A percentile compares a stretch with the other conserved stretches of the same genome.
Conservation (phyloP, 2,329 filamentous ascomycete species). For the Anthostomella pinea region DNA sequence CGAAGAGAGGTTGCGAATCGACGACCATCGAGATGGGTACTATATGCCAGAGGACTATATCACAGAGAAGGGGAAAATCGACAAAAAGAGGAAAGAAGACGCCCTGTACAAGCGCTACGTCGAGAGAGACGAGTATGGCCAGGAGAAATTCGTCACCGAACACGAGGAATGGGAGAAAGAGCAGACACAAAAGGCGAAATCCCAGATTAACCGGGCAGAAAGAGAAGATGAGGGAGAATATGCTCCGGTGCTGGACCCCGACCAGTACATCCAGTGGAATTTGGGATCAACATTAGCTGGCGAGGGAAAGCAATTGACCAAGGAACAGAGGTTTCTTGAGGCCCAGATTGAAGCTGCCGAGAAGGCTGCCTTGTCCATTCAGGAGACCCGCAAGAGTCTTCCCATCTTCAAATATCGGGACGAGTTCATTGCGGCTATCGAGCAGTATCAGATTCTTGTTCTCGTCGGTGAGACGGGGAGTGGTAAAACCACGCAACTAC, state of each 20-base stretch:
- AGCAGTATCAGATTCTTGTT: conserved; percentile 81
- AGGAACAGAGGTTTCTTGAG: conserved; percentile 75
- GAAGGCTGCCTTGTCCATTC: conserved; percentile 81
- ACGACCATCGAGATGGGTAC: conserved; percentile 91
- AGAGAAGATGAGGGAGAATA: conserved; percentile 79
- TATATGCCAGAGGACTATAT: conserved; percentile 93
- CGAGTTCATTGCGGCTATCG: conserved; percentile 81
- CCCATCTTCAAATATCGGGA: conserved; percentile 89
- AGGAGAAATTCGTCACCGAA: conserved; percentile 88
- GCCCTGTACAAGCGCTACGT: conserved; percentile 88
- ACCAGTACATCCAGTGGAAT: conserved; percentile 82
- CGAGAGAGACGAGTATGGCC: conserved; percentile 80
- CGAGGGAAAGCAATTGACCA: conserved; percentile 67
- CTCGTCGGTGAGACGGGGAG: conserved; percentile 93
- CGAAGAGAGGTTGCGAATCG: conserved; percentile 81
- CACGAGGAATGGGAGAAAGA: conserved; percentile 96
- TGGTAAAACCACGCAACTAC: conserved; percentile 93
- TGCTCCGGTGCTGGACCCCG: conserved; percentile 88
- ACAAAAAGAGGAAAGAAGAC: conserved; percentile 82
- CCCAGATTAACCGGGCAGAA: conserved; percentile 74
- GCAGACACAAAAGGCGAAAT: conserved; percentile 82
- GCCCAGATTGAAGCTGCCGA: conserved; percentile 86
- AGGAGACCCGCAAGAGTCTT: conserved; percentile 85
- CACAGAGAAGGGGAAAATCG: conserved; percentile 86
- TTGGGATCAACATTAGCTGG: conserved; percentile 71